Conservation (phyloP, 768 basidiomycete species). For the Lactarius vividus region DNA sequence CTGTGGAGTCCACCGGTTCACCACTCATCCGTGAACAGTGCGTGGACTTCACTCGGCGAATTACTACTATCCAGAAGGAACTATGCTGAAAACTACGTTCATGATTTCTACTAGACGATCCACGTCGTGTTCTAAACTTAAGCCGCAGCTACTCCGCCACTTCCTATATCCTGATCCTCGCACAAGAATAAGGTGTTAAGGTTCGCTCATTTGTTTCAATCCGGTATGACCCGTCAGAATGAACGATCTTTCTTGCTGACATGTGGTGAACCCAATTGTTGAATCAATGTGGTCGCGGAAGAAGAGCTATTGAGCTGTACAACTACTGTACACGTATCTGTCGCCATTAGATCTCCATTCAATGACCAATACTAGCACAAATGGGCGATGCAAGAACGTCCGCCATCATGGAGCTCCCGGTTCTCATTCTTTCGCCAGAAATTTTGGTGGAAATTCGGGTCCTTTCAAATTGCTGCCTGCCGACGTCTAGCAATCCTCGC, state of each 20-base stretch:
- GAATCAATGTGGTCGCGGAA: not conserved
- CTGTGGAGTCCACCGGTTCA: not conserved
- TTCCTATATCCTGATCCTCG: not conserved
- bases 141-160: not conserved
- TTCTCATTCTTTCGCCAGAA: constrained; percentile 2
- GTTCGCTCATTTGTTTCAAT: not conserved
- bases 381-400: not conserved
- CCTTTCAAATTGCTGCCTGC: constrained; percentile 5
- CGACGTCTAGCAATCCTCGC: constrained; percentile 5
- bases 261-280: not conserved
- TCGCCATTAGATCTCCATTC: not conserved
- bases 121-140: not conserved
- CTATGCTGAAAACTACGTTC: not conserved
- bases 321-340: not conserved
- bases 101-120: not conserved
- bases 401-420: not conserved
- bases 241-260: not conserved
- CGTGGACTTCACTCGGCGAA: not conserved
- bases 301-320: too few relatives aligned
- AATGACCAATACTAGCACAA: not conserved
- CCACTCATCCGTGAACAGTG: too few relatives aligned
- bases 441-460: constrained; percentile 11
- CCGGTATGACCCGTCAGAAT: not conserved
- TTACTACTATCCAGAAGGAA: not conserved
- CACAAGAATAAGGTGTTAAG: not conserved